phyloP scores from a whole-genome alignment of 2,329 filamentous ascomycete genomes.

The Fusarium globosum region DNA sequence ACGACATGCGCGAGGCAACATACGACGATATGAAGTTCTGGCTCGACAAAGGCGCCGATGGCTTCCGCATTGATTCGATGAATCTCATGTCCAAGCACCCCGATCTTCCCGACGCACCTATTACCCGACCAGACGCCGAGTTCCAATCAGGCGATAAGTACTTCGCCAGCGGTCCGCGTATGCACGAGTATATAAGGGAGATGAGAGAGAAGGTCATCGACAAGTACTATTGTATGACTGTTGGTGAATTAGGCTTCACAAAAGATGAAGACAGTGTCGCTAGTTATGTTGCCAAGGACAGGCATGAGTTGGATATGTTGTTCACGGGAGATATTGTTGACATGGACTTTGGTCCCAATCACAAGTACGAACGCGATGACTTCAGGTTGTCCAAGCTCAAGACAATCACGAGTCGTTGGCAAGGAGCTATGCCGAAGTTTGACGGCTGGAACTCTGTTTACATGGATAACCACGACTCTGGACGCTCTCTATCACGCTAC shows the following conservation, averaged over 20 bases:
- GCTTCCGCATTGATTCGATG: conserved; percentile 77
- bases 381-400: conserved; percentile 53
- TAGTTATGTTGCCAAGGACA: conserved; percentile 59
- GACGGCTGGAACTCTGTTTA: conserved; percentile 63
- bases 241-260: conserved; percentile 47
- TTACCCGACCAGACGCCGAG: conserved; percentile 49
- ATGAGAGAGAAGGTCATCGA: conserved; percentile 54
- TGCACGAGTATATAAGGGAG: conserved; percentile 55
- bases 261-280: conserved; percentile 57
- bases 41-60: conserved; percentile 75
- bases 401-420: conserved; percentile 51
- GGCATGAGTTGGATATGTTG: conserved; percentile 48
- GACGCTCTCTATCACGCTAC: conserved; percentile 61
- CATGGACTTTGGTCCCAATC: conserved; percentile 47
- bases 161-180: conserved; percentile 65
- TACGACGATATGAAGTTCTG: conserved; percentile 79
- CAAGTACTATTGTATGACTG: conserved; percentile 66
- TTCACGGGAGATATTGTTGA: conserved; percentile 45
- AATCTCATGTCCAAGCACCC: conserved; percentile 71
- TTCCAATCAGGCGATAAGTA: conserved; percentile 53
- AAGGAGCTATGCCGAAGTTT: conserved; percentile 50
- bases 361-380: conserved; percentile 55
- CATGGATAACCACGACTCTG: conserved; percentile 67
- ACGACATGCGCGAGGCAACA: conserved; percentile 72
- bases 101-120: conserved; percentile 63